These are phyloP conservation scores for Panus rudis DNA, from an alignment of 768 basidiomycete species.

Conservation along the genomic window DNA sequence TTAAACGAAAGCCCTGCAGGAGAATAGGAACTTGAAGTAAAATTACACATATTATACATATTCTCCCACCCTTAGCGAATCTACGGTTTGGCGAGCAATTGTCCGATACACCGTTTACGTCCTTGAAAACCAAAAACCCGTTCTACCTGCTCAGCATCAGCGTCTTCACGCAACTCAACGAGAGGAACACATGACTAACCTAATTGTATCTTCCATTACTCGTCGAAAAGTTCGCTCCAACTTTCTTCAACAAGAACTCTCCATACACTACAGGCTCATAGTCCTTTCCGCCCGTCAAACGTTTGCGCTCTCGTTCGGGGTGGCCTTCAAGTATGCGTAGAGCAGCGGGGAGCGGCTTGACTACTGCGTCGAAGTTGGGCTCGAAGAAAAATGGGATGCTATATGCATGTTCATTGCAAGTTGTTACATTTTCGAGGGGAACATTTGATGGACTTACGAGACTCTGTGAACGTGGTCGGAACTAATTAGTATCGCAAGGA, in stretches of 20 bases:
- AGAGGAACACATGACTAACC: too few species aligned
- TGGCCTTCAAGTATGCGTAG: constrained; percentile 34
- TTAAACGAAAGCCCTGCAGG: too few species aligned
- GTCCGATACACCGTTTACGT: too few species aligned
- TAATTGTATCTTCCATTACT: constrained; percentile 29
- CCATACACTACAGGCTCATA: constrained; percentile 63
- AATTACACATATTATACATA: too few species aligned
- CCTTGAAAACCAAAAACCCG: too few species aligned
- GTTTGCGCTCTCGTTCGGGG: constrained; percentile 10
- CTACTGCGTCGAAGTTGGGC: constrained; percentile 70
- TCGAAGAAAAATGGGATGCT: constrained; percentile 94
- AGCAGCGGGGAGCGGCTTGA: constrained; percentile 61
- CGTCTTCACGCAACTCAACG: too few species aligned
- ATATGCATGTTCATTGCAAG: neutral
- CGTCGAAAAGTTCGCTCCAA: constrained; percentile 62
- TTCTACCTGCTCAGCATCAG: too few species aligned
- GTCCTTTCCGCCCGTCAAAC: constrained; percentile 16
- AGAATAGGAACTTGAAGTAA: too few species aligned
- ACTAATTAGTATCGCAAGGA: neutral
- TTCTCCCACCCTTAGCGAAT: too few species aligned
- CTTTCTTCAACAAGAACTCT: constrained; percentile 68
- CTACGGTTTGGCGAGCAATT: too few species aligned
- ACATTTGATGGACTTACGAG: constrained; percentile 43
- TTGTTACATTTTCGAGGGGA: neutral
- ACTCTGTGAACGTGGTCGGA: constrained; percentile 37